Evolutionary conservation across 768 basidiomycete genomes (phyloP).

Genomic region (Royoungia palumana): DNA sequence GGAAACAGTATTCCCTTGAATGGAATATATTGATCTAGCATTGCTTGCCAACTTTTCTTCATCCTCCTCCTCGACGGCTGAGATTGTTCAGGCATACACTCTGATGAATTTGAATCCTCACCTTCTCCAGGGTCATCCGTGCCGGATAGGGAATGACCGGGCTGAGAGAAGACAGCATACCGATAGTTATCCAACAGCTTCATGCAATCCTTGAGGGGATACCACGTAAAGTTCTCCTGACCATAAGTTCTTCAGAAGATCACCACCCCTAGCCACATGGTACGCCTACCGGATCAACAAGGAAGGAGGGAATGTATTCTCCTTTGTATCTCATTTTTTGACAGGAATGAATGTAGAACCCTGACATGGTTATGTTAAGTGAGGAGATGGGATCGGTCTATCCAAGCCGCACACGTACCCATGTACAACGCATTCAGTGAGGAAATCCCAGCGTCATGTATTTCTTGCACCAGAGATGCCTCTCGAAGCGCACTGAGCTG

Average conservation of each 20-base stretch:
- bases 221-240: constrained; percentile 79
- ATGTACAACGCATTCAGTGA: constrained; percentile 76
- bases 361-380: constrained; percentile 37
- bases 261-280: background rate
- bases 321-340: constrained; percentile 96
- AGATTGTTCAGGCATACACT: constrained; percentile 11
- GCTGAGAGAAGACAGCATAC: constrained; percentile 68
- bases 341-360: constrained; percentile 91
- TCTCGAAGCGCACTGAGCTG: constrained; percentile 88
- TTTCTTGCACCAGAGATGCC: constrained; percentile 68
- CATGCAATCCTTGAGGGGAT: constrained; percentile 57
- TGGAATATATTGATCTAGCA: constrained; percentile 23
- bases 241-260: constrained; percentile 3
- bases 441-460: constrained; percentile 62
- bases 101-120: constrained; percentile 6
- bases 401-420: constrained; percentile 64
- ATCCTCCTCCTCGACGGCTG: constrained; percentile 10
- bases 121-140: constrained; percentile 29
- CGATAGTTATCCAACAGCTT: constrained; percentile 61
- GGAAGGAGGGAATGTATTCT: constrained; percentile 84
- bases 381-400: background rate
- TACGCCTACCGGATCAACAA: constrained; percentile 74
- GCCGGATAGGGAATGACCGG: constrained; percentile 48
- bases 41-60: constrained; percentile 21
- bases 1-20: constrained; percentile 17